Conservation (phyloP, 108 stramenopile genomes). For the Bacterosira constricta region DNA sequence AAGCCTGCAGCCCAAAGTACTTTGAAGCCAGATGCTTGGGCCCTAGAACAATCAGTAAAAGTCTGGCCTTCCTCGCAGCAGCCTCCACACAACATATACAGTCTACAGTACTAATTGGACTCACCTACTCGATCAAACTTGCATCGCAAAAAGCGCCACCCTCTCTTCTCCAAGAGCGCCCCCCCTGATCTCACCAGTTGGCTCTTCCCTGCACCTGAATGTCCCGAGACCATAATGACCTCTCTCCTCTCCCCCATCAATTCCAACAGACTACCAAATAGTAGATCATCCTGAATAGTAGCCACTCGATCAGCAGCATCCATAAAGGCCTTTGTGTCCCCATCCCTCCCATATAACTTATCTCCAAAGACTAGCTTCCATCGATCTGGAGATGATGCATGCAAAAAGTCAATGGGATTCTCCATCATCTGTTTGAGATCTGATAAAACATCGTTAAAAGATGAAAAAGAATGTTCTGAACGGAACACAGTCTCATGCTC, state of each 20-base stretch:
- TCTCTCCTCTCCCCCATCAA: constrained; percentile 3
- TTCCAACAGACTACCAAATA: background rate
- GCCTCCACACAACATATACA: background rate
- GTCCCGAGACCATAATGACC: constrained; percentile 48
- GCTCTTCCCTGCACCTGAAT: constrained; percentile 63
- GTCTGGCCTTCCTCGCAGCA: no score
- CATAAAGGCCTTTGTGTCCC: constrained; percentile 7
- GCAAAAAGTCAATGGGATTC: constrained; percentile 18
- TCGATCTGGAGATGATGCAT: background rate
- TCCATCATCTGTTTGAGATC: constrained; percentile 32
- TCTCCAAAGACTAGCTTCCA: constrained; percentile 10
- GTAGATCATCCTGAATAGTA: background rate
- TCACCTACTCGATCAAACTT: constrained; percentile 18
- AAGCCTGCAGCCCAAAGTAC: no score
- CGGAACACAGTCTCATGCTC: constrained; percentile 18
- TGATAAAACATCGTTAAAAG: constrained; percentile 12
- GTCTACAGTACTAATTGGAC: background rate
- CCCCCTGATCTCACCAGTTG: constrained; percentile 21
- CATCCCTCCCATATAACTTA: constrained; percentile 20
- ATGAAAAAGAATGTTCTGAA: constrained; percentile 11
- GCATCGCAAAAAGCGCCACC: constrained; percentile 19
- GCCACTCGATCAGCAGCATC: constrained; percentile 2
- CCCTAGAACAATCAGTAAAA: no score
- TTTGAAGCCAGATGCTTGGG: no score
- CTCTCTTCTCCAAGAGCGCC: background rate